These are phyloP conservation scores for Trametes villosa DNA, from an alignment of 768 basidiomycete genomes.

Conservation along the genomic window DNA sequence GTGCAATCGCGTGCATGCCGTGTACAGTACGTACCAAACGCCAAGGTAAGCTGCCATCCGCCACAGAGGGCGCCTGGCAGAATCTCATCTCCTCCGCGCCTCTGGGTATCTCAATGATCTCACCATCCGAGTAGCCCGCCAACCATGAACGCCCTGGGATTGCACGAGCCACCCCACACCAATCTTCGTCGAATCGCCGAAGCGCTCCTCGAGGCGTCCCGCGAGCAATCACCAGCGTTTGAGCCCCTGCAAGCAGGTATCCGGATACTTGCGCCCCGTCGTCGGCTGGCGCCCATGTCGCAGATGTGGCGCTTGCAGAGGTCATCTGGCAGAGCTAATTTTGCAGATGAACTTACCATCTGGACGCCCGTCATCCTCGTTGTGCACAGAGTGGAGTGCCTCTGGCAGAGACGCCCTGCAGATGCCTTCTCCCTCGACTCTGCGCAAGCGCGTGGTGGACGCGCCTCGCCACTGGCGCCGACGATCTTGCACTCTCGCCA, in stretches of 20 bases:
- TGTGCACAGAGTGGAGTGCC: neutral
- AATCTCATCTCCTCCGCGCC: neutral
- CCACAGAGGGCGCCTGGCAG: too few relatives aligned
- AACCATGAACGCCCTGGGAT: neutral
- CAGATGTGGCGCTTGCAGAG: neutral
- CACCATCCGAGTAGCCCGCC: neutral
- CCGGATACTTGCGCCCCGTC: neutral
- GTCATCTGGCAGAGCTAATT: neutral
- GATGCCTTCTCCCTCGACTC: neutral
- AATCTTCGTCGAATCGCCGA: neutral
- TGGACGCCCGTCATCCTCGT: too few relatives aligned
- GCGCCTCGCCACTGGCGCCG: too few relatives aligned
- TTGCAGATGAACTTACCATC: too few relatives aligned
- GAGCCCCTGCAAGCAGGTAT: neutral
- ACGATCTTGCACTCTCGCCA: too few relatives aligned
- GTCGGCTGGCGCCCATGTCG: neutral
- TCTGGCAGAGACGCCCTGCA: neutral
- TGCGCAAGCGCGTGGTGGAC: neutral
- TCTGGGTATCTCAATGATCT: neutral
- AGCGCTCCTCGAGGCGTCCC: neutral
- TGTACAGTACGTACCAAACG: too few relatives aligned
- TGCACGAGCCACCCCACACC: neutral
- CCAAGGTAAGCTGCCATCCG: too few relatives aligned
- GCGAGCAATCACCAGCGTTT: neutral
- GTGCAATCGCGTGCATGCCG: too few relatives aligned